Conservation (phyloP, 257 asterid species). For the Echium plantagineum region DNA sequence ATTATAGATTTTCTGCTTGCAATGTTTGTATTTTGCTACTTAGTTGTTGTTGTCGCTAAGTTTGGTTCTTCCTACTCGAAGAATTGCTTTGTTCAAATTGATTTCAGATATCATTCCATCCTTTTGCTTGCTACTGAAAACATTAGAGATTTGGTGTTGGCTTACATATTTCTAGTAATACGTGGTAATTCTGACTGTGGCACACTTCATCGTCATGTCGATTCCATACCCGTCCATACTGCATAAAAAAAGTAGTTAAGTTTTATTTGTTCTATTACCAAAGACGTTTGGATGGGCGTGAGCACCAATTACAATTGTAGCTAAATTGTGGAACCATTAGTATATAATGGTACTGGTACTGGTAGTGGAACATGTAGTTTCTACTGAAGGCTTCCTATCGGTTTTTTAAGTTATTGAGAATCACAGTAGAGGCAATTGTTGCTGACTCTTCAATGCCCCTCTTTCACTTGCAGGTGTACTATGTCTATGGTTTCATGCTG, state of each 20-base stretch:
- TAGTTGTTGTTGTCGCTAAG: too few relatives aligned
- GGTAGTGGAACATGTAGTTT: neutral
- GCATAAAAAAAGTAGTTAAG: neutral
- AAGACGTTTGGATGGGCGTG: neutral
- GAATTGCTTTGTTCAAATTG: too few relatives aligned
- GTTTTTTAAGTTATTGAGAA: neutral
- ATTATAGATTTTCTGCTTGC: too few relatives aligned
- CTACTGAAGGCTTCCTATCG: neutral
- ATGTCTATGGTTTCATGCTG: conserved; percentile 62
- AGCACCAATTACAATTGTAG: neutral
- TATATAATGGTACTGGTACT: neutral
- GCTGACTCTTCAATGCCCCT: neutral
- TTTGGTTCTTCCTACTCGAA: too few relatives aligned
- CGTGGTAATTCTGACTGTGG: too few relatives aligned
- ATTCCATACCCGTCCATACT: neutral
- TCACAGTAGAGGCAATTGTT: neutral
- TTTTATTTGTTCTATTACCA: neutral
- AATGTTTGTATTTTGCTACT: too few relatives aligned
- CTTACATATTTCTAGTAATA: too few relatives aligned
- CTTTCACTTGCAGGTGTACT: conserved; percentile 41
- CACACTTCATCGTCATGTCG: too few relatives aligned
- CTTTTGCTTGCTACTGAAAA: too few relatives aligned
- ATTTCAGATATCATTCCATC: too few relatives aligned
- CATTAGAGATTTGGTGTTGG: neutral
- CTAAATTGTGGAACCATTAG: neutral